Evolutionary conservation across 768 basidiomycete genomes (phyloP), one percentile per base, ranked within the genome.

Genomic region (Punctularia strigosozonata): DNA sequence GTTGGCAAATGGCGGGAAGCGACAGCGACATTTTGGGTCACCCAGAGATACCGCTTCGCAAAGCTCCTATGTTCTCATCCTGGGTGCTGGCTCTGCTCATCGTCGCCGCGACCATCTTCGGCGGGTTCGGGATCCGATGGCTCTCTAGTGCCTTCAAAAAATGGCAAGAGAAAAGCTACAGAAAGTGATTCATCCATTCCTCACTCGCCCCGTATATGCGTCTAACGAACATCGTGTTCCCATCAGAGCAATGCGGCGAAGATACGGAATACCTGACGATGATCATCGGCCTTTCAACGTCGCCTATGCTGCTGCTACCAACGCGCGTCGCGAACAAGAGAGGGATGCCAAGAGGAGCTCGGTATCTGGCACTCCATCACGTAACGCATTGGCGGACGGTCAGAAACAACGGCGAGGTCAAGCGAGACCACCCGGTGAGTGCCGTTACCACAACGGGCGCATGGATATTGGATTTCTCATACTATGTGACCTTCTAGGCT

Each of bases 221-320:
- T 34, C 13, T 34, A 19, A 13, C 10, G 33, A 10, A 15, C 10
- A 8, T 25, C 30, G 21, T 31, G 39, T 41, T 43, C 24, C 42
- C 41, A 10, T 25, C 46, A 86, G 82, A 49, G 67, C 76, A 45
- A 76, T 77, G 66, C 75, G 86, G 43, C 65, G 86, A 46, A 67
- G 72, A 59, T 75, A 86, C 52, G 87, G 86, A 33, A 89, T 89
- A 43, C 87, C 86, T 14, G 86, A 89, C 64, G 68, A 66, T 41
- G 86, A 89, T 63, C 68, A 75, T 46, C 69, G 86, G 23, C 83
- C 86, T 10, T 89, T 89, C 67, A 82, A 81, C 55, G 81, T 88
- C 46, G 87, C 86, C n/a, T 85, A 83, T 58, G 73, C 83, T 46
- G 82, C 80, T 42, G 79, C 75, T 26, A 60, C 68, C 44, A 66